Evolutionary conservation across 345 rosid species (phyloP).

Genomic region (Eucalyptus dawsonii): DNA sequence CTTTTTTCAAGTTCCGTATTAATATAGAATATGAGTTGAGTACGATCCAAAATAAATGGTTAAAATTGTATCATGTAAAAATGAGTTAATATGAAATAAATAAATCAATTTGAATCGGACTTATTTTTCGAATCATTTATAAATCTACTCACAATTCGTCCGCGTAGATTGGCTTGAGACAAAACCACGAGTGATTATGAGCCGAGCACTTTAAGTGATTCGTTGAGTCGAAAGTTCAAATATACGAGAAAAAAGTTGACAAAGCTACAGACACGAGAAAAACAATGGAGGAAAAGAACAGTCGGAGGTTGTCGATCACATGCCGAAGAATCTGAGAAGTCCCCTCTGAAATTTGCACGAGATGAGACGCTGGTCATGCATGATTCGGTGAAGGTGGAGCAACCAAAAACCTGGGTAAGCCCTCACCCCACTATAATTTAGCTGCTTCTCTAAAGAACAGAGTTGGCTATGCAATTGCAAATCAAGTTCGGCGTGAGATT

Average conservation of each 20-base stretch:
- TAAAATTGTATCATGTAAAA: not conserved
- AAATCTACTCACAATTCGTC: not conserved
- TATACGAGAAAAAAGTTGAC: not conserved
- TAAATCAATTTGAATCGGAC: not conserved
- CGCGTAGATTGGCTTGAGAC: not conserved
- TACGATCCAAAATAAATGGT: fast-evolving
- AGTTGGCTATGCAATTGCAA: not conserved
- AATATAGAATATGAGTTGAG: not conserved
- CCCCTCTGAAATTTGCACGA: not conserved
- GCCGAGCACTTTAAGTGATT: not conserved
- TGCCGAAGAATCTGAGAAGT: not conserved
- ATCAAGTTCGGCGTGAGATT: not conserved
- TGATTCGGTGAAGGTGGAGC: not conserved
- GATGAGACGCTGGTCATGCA: not conserved
- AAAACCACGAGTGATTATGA: not conserved
- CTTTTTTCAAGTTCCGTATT: fast-evolving
- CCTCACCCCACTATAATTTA: fast-evolving
- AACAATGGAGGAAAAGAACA: not conserved
- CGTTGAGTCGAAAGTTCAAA: not conserved
- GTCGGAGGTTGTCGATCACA: not conserved
- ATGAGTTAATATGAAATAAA: not conserved
- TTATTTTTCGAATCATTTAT: not conserved
- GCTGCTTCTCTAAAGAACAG: not conserved
- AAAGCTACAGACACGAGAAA: not conserved
- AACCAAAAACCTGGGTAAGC: not conserved